phyloP scores from a whole-genome alignment of 2,329 filamentous ascomycete genomes.

The Coniochaeta ligniaria region DNA sequence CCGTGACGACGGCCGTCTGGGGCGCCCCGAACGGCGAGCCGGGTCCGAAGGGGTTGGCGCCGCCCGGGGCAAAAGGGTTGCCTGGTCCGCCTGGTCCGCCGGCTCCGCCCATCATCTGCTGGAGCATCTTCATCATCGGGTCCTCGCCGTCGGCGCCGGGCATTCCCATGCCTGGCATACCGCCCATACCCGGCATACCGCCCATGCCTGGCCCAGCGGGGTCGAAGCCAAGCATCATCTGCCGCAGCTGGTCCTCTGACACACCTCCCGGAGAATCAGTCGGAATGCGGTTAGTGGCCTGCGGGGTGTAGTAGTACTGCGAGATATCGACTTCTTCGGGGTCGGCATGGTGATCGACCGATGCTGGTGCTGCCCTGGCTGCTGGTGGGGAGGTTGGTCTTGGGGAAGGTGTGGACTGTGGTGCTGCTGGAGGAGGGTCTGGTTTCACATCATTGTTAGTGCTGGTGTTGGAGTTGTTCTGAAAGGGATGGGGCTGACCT shows the following conservation, averaged over 20 bases:
- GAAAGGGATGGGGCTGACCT: slow-evolving; percentile 34
- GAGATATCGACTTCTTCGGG: slow-evolving; percentile 76
- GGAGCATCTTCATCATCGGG: slow-evolving; percentile 68
- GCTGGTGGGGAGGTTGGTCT: slow-evolving; percentile 21
- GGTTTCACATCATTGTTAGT: no score
- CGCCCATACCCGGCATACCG: slow-evolving; percentile 7
- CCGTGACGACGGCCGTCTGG: slow-evolving; percentile 20
- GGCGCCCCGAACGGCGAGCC: slow-evolving; percentile 9
- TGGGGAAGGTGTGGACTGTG: slow-evolving; percentile 16
- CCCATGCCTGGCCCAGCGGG: slow-evolving; percentile 13
- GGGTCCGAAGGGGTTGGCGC: slow-evolving; percentile 21
- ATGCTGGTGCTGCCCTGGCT: slow-evolving; percentile 17
- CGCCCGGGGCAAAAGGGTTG: slow-evolving; percentile 9
- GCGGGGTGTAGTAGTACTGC: slow-evolving; percentile 60
- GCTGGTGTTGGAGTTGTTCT: no score
- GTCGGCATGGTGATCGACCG: slow-evolving; percentile 40
- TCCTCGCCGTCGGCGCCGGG: slow-evolving; percentile 35
- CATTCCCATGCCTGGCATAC: slow-evolving; percentile 21
- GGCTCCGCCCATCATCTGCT: slow-evolving; percentile 58
- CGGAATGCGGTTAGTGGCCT: slow-evolving; percentile 30
- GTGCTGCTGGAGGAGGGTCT: slow-evolving; percentile 16
- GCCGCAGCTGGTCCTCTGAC: slow-evolving; percentile 54
- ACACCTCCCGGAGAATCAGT: slow-evolving; percentile 18
- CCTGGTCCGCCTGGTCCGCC: slow-evolving; percentile 21
- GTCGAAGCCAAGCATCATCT: slow-evolving; percentile 57